Conservation (phyloP, 768 basidiomycete species). For the Russula vinacea region DNA sequence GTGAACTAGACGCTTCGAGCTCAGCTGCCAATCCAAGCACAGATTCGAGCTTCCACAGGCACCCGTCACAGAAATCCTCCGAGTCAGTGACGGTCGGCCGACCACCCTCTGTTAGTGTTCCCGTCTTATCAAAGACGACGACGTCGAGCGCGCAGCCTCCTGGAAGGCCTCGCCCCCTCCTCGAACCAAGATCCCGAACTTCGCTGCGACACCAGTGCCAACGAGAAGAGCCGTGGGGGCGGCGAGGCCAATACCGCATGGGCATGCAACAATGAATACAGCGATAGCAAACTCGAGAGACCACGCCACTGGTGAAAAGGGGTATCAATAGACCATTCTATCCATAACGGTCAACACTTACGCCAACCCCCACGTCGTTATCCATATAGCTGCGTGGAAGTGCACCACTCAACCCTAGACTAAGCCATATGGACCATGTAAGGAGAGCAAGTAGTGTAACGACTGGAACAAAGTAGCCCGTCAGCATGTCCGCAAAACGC, state of each 20-base stretch:
- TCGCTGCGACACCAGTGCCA: slow-evolving; percentile 76
- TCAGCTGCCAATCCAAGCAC: slow-evolving; percentile 54
- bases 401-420: slow-evolving; percentile 53
- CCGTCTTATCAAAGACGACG: slow-evolving; percentile 84
- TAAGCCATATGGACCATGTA: slow-evolving; percentile 73
- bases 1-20: slow-evolving; percentile 55
- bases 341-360: slow-evolving; percentile 38
- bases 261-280: slow-evolving; percentile 81
- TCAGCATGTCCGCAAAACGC: slow-evolving; percentile 67
- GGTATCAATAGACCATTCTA: neutral
- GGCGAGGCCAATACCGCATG: slow-evolving; percentile 82
- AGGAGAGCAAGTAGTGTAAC: slow-evolving; percentile 67
- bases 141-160: slow-evolving; percentile 68
- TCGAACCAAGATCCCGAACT: slow-evolving; percentile 71
- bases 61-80: slow-evolving; percentile 35
- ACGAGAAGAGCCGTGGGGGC: slow-evolving; percentile 84
- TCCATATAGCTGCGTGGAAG: slow-evolving; percentile 58
- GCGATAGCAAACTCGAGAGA: slow-evolving; percentile 80
- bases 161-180: slow-evolving; percentile 91
- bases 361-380: slow-evolving; percentile 58
- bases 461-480: slow-evolving; percentile 76
- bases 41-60: slow-evolving; percentile 37
- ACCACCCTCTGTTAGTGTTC: slow-evolving; percentile 70
- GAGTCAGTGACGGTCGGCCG: slow-evolving; percentile 60
- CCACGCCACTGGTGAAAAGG: slow-evolving; percentile 53